Conservation (phyloP, 2,329 filamentous ascomycete species). For the Fusarium irregulare region DNA sequence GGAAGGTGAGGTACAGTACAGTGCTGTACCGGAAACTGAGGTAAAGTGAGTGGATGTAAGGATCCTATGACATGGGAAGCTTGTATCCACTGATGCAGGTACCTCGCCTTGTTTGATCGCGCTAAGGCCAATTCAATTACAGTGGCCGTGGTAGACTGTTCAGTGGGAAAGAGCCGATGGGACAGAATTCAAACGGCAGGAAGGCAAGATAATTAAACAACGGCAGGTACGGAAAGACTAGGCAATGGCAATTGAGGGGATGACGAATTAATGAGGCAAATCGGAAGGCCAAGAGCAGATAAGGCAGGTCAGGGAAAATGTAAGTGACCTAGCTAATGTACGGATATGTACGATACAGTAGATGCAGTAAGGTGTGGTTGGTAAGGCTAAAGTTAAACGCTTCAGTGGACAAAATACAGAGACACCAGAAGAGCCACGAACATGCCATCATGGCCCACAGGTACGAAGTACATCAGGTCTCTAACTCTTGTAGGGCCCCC, state of each 20-base stretch:
- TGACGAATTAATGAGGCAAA: conserved; percentile 36
- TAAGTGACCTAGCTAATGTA: conserved; percentile 9
- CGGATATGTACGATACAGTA: conserved; percentile 6
- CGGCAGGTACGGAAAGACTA: conserved; percentile 3
- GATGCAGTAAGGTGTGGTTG: conserved; percentile 11
- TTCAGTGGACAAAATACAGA: not conserved
- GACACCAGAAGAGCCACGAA: conserved; percentile 11
- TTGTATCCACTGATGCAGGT: conserved; percentile 44
- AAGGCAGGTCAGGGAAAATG: conserved; percentile 15
- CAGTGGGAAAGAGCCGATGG: conserved; percentile 24
- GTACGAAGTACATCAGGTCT: not conserved
- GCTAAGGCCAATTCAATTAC: conserved; percentile 36
- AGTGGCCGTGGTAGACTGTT: conserved; percentile 1
- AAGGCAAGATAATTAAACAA: not conserved
- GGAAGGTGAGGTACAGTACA: not conserved
- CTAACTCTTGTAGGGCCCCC: conserved; percentile 24
- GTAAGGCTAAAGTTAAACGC: conserved; percentile 16
- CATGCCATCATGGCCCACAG: conserved; percentile 23
- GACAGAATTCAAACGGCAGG: conserved; percentile 30
- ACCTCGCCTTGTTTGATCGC: conserved; percentile 44
- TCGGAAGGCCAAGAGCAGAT: conserved; percentile 13
- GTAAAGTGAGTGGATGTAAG: conserved; percentile 9
- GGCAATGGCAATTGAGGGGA: conserved; percentile 18
- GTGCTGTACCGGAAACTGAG: conserved; percentile 5
- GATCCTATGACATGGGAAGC: conserved; percentile 20